Evolutionary conservation across 768 basidiomycete genomes (phyloP).

Genomic region (Naganishia kalamii): DNA sequence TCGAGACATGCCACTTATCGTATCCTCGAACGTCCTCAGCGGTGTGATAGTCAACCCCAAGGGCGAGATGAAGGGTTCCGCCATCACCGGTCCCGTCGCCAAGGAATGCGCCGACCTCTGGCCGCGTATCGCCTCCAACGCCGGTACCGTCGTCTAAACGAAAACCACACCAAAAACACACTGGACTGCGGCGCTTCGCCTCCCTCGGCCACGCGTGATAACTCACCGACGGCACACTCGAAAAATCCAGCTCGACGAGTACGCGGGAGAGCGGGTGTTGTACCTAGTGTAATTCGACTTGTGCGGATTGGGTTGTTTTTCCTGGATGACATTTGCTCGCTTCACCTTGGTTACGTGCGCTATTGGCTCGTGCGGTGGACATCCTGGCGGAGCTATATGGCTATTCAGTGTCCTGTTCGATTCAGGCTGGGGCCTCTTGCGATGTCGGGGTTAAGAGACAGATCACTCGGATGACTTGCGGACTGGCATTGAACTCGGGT

Average conservation of each 20-base stretch:
- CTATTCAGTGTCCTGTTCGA: too few species aligned
- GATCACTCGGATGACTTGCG: too few species aligned
- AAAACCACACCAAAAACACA: constrained; percentile 1
- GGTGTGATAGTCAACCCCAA: constrained; percentile 97
- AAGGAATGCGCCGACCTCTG: constrained; percentile 99
- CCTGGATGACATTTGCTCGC: constrained; percentile 6
- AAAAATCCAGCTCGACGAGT: background rate
- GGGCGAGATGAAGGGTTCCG: constrained; percentile 99
- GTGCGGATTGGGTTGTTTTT: constrained; percentile 6
- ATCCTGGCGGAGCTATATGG: too few species aligned
- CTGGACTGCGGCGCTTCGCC: too few species aligned
- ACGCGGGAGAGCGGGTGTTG: background rate
- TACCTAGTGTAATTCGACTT: constrained; percentile 3
- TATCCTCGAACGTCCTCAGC: constrained; percentile 47
- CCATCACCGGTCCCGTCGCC: constrained; percentile 57
- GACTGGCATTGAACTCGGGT: too few species aligned
- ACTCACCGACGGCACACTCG: background rate
- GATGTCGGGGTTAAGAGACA: too few species aligned
- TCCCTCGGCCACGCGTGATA: background rate
- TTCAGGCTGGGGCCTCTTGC: too few species aligned
- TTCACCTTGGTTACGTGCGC: background rate
- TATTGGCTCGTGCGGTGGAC: background rate
- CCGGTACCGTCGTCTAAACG: constrained; percentile 88
- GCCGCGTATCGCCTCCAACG: constrained; percentile 99
- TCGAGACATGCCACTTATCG: background rate